Conservation (phyloP, 805 yeast species). For the Ogataea haglerorum region DNA sequence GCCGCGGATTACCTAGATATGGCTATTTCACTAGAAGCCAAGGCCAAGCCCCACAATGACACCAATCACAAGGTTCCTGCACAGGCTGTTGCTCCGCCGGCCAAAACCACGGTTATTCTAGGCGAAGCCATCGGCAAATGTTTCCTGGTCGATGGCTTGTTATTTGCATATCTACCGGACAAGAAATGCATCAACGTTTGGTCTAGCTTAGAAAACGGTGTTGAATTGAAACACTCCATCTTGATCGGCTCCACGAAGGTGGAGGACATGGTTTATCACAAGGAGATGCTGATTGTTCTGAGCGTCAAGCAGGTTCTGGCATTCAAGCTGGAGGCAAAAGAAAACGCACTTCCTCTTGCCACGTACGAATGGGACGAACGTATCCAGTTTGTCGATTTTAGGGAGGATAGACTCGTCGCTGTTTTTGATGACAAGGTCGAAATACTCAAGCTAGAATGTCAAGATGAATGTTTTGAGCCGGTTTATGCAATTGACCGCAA, state of each 20-base stretch:
- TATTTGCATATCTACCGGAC: conserved; percentile 22
- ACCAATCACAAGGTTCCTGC: background rate
- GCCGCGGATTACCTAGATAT: conserved; percentile 22
- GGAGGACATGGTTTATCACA: conserved; percentile 17
- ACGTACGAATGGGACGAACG: conserved; percentile 13
- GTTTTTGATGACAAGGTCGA: conserved; percentile 18
- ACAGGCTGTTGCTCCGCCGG: background rate
- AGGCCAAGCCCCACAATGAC: conserved; percentile 7
- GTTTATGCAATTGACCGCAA: conserved; percentile 15
- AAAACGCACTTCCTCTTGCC: conserved; percentile 5
- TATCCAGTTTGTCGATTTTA: conserved; percentile 18
- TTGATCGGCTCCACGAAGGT: conserved; percentile 11
- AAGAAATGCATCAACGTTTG: conserved; percentile 21
- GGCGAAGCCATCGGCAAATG: conserved; percentile 7
- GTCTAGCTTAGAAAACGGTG: conserved; percentile 12
- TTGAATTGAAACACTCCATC: conserved; percentile 10
- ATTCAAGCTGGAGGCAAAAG: conserved; percentile 7
- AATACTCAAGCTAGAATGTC: conserved; percentile 15
- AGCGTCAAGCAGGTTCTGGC: conserved; percentile 15
- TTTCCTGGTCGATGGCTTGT: conserved; percentile 5
- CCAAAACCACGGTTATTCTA: background rate
- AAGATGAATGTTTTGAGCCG: conserved; percentile 13
- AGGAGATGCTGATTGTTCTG: conserved; percentile 14
- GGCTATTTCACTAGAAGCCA: conserved; percentile 25
- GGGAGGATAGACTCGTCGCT: conserved; percentile 18